phyloP scores from a whole-genome alignment of 176 grass and related monocot species.

The Oryza nivara region DNA sequence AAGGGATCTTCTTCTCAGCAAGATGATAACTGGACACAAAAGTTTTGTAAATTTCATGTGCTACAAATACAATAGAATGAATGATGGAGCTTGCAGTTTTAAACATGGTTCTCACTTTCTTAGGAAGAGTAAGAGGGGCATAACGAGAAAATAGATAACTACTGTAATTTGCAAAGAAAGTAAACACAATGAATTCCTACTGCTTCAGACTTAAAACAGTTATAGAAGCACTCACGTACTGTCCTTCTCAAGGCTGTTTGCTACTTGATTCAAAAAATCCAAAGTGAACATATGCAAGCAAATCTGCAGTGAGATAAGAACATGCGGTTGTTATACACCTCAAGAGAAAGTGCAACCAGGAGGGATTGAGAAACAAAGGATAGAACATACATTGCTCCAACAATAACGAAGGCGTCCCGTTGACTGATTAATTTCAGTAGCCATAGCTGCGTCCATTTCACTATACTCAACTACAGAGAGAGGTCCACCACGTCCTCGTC shows the following conservation, averaged over 20 bases:
- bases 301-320: conserved; percentile 45
- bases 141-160: neutral
- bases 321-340: neutral
- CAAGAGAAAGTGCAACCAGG: neutral
- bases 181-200: conserved; percentile 17
- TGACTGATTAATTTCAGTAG: conserved; percentile 94
- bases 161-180: neutral
- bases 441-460: conserved; percentile 93
- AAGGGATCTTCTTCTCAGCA: conserved; percentile 95
- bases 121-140: conserved; percentile 21
- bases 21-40: conserved; percentile 76
- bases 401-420: conserved; percentile 96
- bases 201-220: conserved; percentile 12
- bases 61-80: neutral
- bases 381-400: conserved; percentile 95
- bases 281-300: conserved; percentile 93
- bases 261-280: conserved; percentile 93
- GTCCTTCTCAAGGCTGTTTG: conserved; percentile 92
- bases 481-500: conserved; percentile 83
- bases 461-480: conserved; percentile 87
- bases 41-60: conserved; percentile 12
- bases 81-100: neutral
- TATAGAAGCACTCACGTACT: conserved; percentile 73
- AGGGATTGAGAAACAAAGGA: conserved; percentile 18
- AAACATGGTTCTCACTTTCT: neutral